Evolutionary conservation across 139 green algal species (phyloP).

Genomic region (Chlorella sp.): DNA sequence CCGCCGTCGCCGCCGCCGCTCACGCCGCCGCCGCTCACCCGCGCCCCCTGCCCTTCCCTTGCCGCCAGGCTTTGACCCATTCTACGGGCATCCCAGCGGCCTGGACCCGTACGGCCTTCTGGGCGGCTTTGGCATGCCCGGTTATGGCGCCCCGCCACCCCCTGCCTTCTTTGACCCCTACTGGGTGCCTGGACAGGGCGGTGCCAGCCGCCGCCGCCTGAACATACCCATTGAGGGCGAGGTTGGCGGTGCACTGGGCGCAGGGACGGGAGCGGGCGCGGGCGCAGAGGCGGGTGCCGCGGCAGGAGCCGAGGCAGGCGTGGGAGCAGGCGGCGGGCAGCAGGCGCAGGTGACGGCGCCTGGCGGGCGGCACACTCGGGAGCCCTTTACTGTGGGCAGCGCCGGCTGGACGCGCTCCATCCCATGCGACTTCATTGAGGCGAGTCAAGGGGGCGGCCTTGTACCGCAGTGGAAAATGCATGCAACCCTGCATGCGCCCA

Average conservation of each 20-base stretch:
- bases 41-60: not conserved
- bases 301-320: not conserved
- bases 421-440: slow-evolving; percentile 40
- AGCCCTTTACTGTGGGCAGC: not conserved
- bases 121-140: not conserved
- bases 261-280: not conserved
- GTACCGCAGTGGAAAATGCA: no score
- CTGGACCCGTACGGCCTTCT: not conserved
- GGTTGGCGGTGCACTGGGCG: not conserved
- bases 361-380: not conserved
- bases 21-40: no score
- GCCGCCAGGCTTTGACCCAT: not conserved
- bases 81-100: not conserved
- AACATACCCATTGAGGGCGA: not conserved
- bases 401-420: slow-evolving; percentile 30
- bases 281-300: not conserved
- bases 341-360: not conserved
- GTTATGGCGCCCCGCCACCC: not conserved
- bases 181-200: not conserved
- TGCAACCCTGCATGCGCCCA: not conserved
- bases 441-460: not conserved
- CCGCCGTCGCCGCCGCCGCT: no score
- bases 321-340: not conserved
- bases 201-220: slow-evolving; percentile 7
- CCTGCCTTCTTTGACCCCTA: not conserved